Conservation (phyloP, 1,284 basidiomycete species). For the Dichomitus squalens region DNA sequence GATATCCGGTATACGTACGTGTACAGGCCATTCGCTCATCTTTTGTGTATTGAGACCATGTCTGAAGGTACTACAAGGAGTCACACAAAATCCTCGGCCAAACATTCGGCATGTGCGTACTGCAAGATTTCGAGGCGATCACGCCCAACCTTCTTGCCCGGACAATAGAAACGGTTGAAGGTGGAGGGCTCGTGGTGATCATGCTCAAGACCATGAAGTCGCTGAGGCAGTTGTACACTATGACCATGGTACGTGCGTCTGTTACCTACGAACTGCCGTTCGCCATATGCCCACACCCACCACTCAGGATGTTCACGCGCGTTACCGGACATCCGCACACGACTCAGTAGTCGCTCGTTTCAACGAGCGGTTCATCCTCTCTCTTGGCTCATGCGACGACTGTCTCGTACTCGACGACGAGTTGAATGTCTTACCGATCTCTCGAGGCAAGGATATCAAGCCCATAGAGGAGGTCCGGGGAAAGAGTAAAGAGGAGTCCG, state of each 20-base stretch:
- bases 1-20: constrained; percentile 95
- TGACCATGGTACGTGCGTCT: constrained; percentile 84
- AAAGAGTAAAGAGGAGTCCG: constrained; percentile 59
- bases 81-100: constrained; percentile 96
- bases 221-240: constrained; percentile 90
- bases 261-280: not conserved
- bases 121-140: constrained; percentile 99
- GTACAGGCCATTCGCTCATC: not conserved
- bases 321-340: constrained; percentile 91
- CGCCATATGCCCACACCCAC: not conserved
- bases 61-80: constrained; percentile 82
- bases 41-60: not conserved
- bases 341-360: constrained; percentile 92
- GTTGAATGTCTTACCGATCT: constrained; percentile 96
- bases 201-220: constrained; percentile 96
- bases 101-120: constrained; percentile 96
- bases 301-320: constrained; percentile 86
- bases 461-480: constrained; percentile 62
- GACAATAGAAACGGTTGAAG: constrained; percentile 98
- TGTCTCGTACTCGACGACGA: constrained; percentile 97
- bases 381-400: constrained; percentile 87
- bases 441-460: constrained; percentile 92
- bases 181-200: constrained; percentile 92
- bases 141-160: constrained; percentile 97
- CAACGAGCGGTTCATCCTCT: constrained; percentile 98